These are phyloP conservation scores for Botrytis galanthina DNA, from an alignment of 2,329 filamentous ascomycete genomes.

Conservation along the genomic window DNA sequence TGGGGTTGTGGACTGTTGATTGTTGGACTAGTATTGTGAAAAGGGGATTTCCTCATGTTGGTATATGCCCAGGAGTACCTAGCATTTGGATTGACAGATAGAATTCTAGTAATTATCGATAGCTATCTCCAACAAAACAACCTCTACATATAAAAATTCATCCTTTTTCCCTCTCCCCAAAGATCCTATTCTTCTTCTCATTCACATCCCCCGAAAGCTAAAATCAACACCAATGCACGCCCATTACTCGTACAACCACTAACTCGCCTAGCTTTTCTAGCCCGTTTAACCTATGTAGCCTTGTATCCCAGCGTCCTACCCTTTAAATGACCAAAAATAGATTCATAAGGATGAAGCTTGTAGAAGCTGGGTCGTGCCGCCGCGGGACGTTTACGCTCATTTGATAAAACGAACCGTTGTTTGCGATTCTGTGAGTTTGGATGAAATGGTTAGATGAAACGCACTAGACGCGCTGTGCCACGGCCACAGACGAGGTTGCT, in stretches of 20 bases:
- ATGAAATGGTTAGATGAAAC: background rate
- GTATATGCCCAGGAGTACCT: no score
- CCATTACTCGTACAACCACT: background rate
- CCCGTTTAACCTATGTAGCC: background rate
- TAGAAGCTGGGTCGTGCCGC: conserved; percentile 2
- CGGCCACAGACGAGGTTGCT: background rate
- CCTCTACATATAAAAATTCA: background rate
- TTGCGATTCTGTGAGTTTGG: background rate
- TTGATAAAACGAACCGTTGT: background rate
- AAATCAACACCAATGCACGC: background rate
- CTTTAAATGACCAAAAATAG: background rate
- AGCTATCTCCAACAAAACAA: background rate
- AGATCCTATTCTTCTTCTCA: background rate
- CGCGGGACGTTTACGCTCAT: background rate
- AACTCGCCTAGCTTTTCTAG: background rate
- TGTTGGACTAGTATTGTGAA: background rate
- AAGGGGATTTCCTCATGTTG: background rate
- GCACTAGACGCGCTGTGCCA: conserved; percentile 13
- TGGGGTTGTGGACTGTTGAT: background rate
- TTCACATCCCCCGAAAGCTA: background rate
- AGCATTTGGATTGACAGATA: background rate
- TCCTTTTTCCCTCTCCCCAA: background rate
- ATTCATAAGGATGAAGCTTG: background rate
- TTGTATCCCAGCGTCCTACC: background rate
- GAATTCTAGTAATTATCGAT: background rate